phyloP scores from a whole-genome alignment of 306 rosid species.

The Pyrus pyrifolia region DNA sequence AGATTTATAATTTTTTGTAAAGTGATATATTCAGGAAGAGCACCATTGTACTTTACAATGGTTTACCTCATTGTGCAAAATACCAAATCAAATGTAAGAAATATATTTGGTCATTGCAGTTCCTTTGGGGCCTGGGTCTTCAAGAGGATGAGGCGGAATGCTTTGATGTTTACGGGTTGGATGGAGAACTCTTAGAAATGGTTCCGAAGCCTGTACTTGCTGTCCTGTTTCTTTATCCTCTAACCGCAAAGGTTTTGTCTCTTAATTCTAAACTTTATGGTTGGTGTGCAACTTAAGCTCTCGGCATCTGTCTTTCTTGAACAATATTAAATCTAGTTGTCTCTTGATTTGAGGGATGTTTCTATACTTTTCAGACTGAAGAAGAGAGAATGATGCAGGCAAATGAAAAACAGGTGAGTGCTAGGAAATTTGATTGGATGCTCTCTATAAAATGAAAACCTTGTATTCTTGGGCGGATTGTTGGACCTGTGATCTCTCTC shows the following conservation, averaged over 20 bases:
- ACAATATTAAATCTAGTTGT: not conserved
- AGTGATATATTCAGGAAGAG: not conserved
- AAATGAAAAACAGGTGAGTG: constrained; percentile 44
- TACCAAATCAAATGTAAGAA: not conserved
- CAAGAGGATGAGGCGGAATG: constrained; percentile 62
- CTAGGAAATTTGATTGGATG: not conserved
- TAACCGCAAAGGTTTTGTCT: constrained; percentile 56
- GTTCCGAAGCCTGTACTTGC: constrained; percentile 96
- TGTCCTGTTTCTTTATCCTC: constrained; percentile 87
- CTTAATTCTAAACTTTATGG: not conserved
- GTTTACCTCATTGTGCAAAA: not conserved
- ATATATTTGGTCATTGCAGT: constrained; percentile 36
- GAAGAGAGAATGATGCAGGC: constrained; percentile 75
- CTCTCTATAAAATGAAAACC: not conserved
- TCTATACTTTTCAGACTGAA: constrained; percentile 53
- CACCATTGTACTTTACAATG: not conserved
- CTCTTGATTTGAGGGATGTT: constrained; percentile 15
- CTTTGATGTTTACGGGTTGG: constrained; percentile 84
- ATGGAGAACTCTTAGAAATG: constrained; percentile 80
- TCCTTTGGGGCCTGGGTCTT: constrained; percentile 88
- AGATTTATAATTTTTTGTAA: not conserved
- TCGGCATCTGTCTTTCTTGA: not conserved
- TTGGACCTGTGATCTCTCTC: not conserved
- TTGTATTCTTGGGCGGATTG: not conserved
- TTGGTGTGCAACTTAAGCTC: not conserved